These are phyloP conservation scores for Rhodotorula kratochvilovae DNA, from an alignment of 768 basidiomycete genomes.

Conservation along the genomic window DNA sequence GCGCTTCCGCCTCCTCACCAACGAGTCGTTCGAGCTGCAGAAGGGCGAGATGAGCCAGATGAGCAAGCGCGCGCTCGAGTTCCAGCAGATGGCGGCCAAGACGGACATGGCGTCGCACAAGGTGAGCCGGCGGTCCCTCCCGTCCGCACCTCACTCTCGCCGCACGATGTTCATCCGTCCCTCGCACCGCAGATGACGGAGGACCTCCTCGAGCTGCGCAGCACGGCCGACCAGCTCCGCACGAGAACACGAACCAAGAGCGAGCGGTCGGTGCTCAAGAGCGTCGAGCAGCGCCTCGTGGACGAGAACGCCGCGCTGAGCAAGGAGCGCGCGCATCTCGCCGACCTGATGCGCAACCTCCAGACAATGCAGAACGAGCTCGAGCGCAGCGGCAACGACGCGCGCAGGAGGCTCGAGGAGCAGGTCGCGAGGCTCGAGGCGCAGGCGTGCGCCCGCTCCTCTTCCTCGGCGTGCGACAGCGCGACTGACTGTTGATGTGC, in stretches of 20 bases:
- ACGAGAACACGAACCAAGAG: conserved; percentile 80
- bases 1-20: conserved; percentile 51
- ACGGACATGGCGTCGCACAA: conserved; percentile 70
- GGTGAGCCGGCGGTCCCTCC: conserved; percentile 50
- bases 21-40: conserved; percentile 64
- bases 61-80: conserved; percentile 63
- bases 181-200: conserved; percentile 28
- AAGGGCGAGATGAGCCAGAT: conserved; percentile 64
- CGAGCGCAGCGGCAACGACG: conserved; percentile 75
- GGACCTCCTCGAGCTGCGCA: conserved; percentile 38
- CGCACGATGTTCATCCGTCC: neutral
- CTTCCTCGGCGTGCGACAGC: neutral
- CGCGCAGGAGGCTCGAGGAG: conserved; percentile 71
- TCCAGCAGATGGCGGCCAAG: conserved; percentile 68
- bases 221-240: conserved; percentile 54
- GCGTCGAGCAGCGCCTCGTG: conserved; percentile 70
- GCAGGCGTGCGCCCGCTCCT: conserved; percentile 60
- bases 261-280: conserved; percentile 92
- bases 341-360: conserved; percentile 81
- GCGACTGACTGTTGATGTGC: too few species aligned
- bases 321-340: conserved; percentile 74
- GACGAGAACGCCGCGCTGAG: conserved; percentile 78
- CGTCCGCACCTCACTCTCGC: conserved; percentile 58
- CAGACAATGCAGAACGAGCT: conserved; percentile 86
- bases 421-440: conserved; percentile 71